These are phyloP conservation scores for Aspergillus pseudotamarii DNA, from an alignment of 2,329 filamentous ascomycete species.

Conservation along the genomic window DNA sequence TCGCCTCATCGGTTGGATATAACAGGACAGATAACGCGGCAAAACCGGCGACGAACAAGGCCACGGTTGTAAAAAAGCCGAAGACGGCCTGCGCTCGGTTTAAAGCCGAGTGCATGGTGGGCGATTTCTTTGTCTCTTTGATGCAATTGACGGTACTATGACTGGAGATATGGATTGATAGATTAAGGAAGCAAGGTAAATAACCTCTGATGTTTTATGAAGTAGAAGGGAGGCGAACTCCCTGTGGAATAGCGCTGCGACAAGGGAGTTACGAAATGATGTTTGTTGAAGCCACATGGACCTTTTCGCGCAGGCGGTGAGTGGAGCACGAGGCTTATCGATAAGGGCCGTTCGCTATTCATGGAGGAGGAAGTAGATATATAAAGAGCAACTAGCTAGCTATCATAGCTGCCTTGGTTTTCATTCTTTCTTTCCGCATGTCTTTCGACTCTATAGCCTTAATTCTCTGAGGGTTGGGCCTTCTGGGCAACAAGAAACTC, in stretches of 20 bases:
- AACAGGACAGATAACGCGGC: conserved; percentile 78
- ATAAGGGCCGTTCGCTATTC: conserved; percentile 9
- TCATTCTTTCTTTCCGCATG: background rate
- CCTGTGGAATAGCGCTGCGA: background rate
- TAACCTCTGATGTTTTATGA: background rate
- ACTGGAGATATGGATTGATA: conserved; percentile 35
- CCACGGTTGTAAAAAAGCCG: conserved; percentile 95
- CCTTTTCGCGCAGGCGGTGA: conserved; percentile 30
- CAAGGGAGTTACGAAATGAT: background rate
- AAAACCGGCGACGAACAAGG: conserved; percentile 75
- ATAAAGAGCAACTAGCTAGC: background rate
- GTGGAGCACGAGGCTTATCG: conserved; percentile 22
- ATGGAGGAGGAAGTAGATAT: background rate
- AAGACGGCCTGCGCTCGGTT: conserved; percentile 90
- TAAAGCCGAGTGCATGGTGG: conserved; percentile 81
- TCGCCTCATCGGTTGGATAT: conserved; percentile 56
- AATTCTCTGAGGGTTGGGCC: background rate
- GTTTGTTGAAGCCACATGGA: conserved; percentile 33
- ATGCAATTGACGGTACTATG: background rate
- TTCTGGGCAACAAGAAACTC: background rate
- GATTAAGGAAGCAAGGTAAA: background rate
- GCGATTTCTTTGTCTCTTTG: background rate
- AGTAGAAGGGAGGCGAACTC: background rate
- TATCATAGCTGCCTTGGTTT: background rate
- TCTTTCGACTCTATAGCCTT: background rate